phyloP scores from a whole-genome alignment of 306 rosid genomes.

The Rosa multiflora region DNA sequence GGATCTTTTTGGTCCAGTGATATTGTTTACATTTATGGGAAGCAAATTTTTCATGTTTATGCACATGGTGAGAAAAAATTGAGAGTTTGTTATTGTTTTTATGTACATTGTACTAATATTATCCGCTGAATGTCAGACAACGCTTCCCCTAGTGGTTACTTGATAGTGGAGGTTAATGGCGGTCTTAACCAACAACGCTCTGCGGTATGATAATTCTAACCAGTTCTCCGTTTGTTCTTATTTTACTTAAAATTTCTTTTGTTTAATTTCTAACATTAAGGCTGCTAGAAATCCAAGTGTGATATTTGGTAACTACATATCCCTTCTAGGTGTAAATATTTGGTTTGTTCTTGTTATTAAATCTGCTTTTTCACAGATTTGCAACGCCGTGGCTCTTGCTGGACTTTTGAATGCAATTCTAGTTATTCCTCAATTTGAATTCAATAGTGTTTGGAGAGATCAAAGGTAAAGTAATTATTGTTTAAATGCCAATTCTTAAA shows the following conservation, averaged over 20 bases:
- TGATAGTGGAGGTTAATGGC: slow-evolving; percentile 92
- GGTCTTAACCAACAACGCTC: slow-evolving; percentile 99
- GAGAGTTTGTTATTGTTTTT: background rate
- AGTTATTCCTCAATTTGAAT: slow-evolving; percentile 83
- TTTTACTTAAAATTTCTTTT: background rate
- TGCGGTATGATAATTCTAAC: slow-evolving; percentile 50
- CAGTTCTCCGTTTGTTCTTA: slow-evolving; percentile 7
- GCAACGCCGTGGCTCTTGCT: slow-evolving; percentile 97
- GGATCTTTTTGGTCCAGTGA: background rate
- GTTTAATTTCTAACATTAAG: background rate
- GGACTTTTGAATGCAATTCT: slow-evolving; percentile 85
- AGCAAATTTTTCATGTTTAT: background rate
- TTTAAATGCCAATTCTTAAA: background rate
- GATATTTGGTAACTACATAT: background rate
- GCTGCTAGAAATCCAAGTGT: background rate
- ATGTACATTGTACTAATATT: slow-evolving; percentile 8
- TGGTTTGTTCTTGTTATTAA: background rate
- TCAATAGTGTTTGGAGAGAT: slow-evolving; percentile 93
- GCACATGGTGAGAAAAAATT: background rate
- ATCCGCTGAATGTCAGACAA: slow-evolving; percentile 51
- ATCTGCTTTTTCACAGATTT: slow-evolving; percentile 50
- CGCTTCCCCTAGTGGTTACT: slow-evolving; percentile 57
- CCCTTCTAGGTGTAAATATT: background rate
- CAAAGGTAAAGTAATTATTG: slow-evolving; percentile 53
- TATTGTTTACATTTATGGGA: background rate